Percentiles rank a stretch among this genome's conserved stretches.
These are phyloP conservation scores for Wickerhamomyces bisporus DNA, from an alignment of 805 yeast genomes.

Conservation along the genomic window DNA sequence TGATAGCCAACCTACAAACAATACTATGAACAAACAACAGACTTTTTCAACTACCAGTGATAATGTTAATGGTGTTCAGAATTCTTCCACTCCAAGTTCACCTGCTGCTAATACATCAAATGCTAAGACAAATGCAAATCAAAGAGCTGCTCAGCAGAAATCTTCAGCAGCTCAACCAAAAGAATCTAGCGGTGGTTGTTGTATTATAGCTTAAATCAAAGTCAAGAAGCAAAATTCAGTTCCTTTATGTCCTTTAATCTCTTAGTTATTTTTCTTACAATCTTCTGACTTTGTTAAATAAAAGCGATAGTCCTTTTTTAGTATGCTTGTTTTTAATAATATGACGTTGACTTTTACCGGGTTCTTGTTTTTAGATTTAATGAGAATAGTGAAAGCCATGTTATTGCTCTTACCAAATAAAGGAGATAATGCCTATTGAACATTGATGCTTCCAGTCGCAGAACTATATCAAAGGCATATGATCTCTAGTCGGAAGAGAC, in stretches of 20 bases:
- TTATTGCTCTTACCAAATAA: too few species aligned
- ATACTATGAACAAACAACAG: too few species aligned
- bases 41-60: neutral
- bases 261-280: neutral
- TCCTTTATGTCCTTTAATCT: slow-evolving; percentile 1
- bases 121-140: neutral
- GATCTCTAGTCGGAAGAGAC: too few species aligned
- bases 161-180: slow-evolving; percentile 4
- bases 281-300: too few species aligned
- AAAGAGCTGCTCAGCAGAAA: neutral
- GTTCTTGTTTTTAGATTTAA: too few species aligned
- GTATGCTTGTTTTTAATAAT: too few species aligned
- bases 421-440: too few species aligned
- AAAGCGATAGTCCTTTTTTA: too few species aligned
- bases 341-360: too few species aligned
- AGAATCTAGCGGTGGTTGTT: slow-evolving; percentile 31
- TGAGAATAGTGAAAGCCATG: too few species aligned
- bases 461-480: too few species aligned
- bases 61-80: neutral
- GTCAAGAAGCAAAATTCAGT: neutral
- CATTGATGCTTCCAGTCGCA: too few species aligned
- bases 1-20: neutral
- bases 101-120: slow-evolving; percentile 1
- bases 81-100: neutral
- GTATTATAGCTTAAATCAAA: slow-evolving; percentile 22